phyloP scores from a whole-genome alignment of 192 early-diverging fungal genomes.

The Backusella macrospora region DNA sequence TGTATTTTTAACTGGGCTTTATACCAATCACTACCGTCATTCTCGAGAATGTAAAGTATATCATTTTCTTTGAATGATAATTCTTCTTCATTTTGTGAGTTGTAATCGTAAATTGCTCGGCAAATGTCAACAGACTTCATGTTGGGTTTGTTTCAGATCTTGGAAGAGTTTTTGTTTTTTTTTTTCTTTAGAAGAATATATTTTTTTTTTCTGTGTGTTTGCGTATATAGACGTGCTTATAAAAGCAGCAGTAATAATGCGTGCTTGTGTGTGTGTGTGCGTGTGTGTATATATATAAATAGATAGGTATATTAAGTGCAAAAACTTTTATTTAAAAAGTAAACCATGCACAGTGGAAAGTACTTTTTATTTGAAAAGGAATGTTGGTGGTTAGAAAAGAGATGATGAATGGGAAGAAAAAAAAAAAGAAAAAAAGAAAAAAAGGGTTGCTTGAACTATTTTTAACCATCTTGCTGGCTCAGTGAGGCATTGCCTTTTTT shows the following conservation, averaged over 20 bases:
- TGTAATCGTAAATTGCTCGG: constrained; percentile 89
- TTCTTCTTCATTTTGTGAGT: constrained; percentile 85
- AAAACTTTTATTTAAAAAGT: not conserved
- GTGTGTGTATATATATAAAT: not conserved
- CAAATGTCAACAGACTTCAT: constrained; percentile 58
- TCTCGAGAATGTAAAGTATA: constrained; percentile 83
- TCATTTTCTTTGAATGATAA: constrained; percentile 86
- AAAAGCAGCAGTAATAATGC: not conserved
- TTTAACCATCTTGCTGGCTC: not conserved
- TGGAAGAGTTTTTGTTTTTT: not conserved
- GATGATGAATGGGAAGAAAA: not conserved
- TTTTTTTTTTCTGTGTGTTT: no score
- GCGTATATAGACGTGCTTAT: not conserved
- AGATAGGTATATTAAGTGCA: not conserved
- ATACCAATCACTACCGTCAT: constrained; percentile 92
- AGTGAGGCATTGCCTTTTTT: not conserved
- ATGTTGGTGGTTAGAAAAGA: constrained; percentile 9
- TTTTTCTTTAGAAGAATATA: not conserved
- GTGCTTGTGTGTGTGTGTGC: not conserved
- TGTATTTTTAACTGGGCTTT: constrained; percentile 72
- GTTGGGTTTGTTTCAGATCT: constrained; percentile 7
- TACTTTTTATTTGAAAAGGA: constrained; percentile 7
- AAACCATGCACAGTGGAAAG: not conserved
- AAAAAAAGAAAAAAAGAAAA: not conserved
- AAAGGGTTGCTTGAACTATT: not conserved